Conservation (phyloP, 805 yeast genomes). For the baker's yeast (Saccharomyces cerevisiae) region DNA sequence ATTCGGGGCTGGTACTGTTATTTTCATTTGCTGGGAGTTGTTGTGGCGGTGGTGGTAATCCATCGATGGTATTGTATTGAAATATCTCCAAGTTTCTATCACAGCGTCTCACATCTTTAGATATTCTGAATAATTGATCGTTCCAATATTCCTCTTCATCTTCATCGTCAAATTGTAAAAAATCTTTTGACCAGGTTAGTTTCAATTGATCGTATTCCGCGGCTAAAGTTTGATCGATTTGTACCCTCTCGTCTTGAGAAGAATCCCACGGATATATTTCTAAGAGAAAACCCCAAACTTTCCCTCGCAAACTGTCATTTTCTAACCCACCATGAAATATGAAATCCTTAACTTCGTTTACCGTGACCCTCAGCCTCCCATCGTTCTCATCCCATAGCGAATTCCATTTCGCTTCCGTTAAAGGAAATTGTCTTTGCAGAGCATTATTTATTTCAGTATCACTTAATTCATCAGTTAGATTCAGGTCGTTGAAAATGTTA, state of each 20-base stretch:
- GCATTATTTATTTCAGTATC: slow-evolving; percentile 40
- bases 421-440: slow-evolving; percentile 47
- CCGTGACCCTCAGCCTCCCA: slow-evolving; percentile 69
- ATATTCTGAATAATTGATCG: slow-evolving; percentile 84
- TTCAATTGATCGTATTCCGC: slow-evolving; percentile 53
- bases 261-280: slow-evolving; percentile 89
- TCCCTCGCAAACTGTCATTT: slow-evolving; percentile 42
- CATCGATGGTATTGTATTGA: slow-evolving; percentile 33
- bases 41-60: slow-evolving; percentile 26
- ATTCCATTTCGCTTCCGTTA: slow-evolving; percentile 64
- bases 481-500: slow-evolving; percentile 47
- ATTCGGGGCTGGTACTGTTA: neutral
- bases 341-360: slow-evolving; percentile 67
- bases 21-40: slow-evolving; percentile 17
- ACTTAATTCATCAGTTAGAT: slow-evolving; percentile 22
- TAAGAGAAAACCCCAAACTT: slow-evolving; percentile 81
- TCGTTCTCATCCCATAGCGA: slow-evolving; percentile 62
- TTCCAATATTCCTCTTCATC: slow-evolving; percentile 65
- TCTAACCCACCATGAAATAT: slow-evolving; percentile 87
- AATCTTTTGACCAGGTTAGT: slow-evolving; percentile 57
- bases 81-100: slow-evolving; percentile 72
- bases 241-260: slow-evolving; percentile 56
- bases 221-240: slow-evolving; percentile 46
- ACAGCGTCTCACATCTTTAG: slow-evolving; percentile 87
- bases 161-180: slow-evolving; percentile 11